Percentiles rank a stretch among this genome's conserved stretches.
phyloP scores from a whole-genome alignment of 148 eudicot genomes.

The Rhododendron griersonianum region DNA sequence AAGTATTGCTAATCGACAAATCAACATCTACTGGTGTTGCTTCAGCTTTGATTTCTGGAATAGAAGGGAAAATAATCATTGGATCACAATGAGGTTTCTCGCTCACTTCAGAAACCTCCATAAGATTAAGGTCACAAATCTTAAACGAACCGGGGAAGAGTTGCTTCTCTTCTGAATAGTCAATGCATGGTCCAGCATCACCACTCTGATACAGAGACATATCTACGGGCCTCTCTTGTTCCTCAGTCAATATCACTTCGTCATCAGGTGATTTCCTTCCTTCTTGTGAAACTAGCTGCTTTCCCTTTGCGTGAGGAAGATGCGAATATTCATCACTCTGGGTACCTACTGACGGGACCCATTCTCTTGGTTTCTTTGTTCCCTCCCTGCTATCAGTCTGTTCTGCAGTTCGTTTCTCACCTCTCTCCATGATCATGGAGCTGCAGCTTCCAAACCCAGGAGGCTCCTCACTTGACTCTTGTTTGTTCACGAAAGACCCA shows the following conservation, averaged over 20 bases:
- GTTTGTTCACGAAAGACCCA: slow-evolving; percentile 31
- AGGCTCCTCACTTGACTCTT: slow-evolving; percentile 32
- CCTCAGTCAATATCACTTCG: slow-evolving; percentile 20
- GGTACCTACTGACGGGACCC: slow-evolving; percentile 39
- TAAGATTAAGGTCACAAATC: slow-evolving; percentile 84
- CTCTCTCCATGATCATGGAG: slow-evolving; percentile 41
- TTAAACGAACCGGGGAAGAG: slow-evolving; percentile 71
- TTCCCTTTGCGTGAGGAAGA: slow-evolving; percentile 33
- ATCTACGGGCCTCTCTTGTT: slow-evolving; percentile 32
- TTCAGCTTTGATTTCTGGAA: slow-evolving; percentile 35
- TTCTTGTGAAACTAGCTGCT: slow-evolving; percentile 23
- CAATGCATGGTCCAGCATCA: slow-evolving; percentile 32
- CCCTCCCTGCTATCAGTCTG: slow-evolving; percentile 31
- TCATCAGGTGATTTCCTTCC: slow-evolving; percentile 22
- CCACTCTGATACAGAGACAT: slow-evolving; percentile 34
- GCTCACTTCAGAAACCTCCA: slow-evolving; percentile 56
- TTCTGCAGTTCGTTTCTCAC: slow-evolving; percentile 63
- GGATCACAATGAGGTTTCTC: slow-evolving; percentile 48
- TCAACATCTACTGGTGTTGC: slow-evolving; percentile 44
- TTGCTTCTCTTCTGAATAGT: slow-evolving; percentile 65
- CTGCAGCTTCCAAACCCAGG: slow-evolving; percentile 36
- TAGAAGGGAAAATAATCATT: slow-evolving; percentile 38
- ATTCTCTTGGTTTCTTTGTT: slow-evolving; percentile 59
- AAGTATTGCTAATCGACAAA: slow-evolving; percentile 63
- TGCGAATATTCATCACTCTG: slow-evolving; percentile 29